phyloP scores from a whole-genome alignment of 164 flowering plant species.

The Sedum album region DNA sequence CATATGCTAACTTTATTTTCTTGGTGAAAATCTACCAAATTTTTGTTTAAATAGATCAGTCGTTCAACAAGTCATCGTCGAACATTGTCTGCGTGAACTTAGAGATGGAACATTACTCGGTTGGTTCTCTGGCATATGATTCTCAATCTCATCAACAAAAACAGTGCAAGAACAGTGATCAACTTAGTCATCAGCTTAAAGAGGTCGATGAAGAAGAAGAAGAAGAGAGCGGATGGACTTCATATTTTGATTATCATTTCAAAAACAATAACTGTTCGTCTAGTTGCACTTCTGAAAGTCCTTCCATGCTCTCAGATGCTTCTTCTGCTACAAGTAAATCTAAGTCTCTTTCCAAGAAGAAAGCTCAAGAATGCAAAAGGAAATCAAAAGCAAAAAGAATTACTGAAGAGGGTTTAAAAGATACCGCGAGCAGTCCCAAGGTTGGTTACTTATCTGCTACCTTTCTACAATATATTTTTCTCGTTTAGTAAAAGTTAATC shows the following conservation, averaged over 20 bases:
- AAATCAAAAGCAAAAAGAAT: not conserved
- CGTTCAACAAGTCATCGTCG: not conserved
- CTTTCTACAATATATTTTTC: not conserved
- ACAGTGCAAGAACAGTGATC: not conserved
- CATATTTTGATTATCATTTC: constrained; percentile 3
- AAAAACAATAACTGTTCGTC: not conserved
- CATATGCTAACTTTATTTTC: not conserved
- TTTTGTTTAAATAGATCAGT: not conserved
- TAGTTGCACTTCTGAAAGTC: not conserved
- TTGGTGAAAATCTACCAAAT: not conserved
- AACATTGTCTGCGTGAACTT: not conserved
- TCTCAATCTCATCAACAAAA: not conserved
- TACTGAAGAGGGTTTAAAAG: not conserved
- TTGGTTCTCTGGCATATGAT: not conserved
- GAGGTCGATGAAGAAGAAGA: not conserved
- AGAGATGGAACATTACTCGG: not conserved
- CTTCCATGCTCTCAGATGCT: constrained; percentile 2
- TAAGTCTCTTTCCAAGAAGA: not conserved
- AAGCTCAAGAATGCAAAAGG: not conserved
- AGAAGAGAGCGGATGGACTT: constrained; percentile 4
- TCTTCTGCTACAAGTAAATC: not conserved
- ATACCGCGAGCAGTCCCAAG: constrained; percentile 1
- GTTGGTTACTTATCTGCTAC: not conserved
- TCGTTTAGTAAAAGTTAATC: not conserved
- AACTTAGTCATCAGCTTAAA: not conserved